Base-by-base conservation (phyloP, 75 land plant species). In the Picea sitchensis region DNA sequence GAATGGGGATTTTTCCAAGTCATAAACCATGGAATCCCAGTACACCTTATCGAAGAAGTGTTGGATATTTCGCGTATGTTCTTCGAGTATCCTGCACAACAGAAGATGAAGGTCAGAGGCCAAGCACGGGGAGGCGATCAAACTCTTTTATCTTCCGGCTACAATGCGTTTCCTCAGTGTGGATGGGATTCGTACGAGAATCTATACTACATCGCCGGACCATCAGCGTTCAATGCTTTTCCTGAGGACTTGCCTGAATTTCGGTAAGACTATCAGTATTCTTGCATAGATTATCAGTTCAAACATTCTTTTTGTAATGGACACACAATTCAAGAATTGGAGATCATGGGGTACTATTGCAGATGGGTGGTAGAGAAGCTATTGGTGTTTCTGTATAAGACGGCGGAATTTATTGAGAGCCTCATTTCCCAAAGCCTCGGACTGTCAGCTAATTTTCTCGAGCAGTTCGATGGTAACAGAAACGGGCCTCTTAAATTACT, bases 1-100 rank as follows among this genome's bases (percentile, higher is more conserved):
- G 83, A 84, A 41, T 84, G 83, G 80, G 94, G 94, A 21, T 92
- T 92, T 77, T 92, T 92, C 80, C 94, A 86, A 38, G 86, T 90
- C 4, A 67, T 88, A 5, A 88, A 90, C 78, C 94, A 90, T 75
- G 92, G 93, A 0, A 78, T 92, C 17, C 85, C 94, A 18, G 65
- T 73, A 23, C 77, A 79, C 2, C 81, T 90, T 26, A 65, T 90
- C 64, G 77, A 44, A 31, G 75, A 77, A 36, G 79, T 88, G 21
- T 57, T 84, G 32, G 81, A 83, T 7, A 79, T 82, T 4, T 87
- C 90, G 20, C 78, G 59, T 80, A 78, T 36, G 17, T 92, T 90
- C 54, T 92, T 90, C 79, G 73, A 38, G 2, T 82, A 71, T 11
- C 82, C 90, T 1, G 44, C 77, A 20, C 84, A 90, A 56, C 88